Evolutionary conservation across 768 basidiomycete genomes (phyloP), one percentile per base, ranked within the genome.

Genomic region (Gelatoporia subvermispora): DNA sequence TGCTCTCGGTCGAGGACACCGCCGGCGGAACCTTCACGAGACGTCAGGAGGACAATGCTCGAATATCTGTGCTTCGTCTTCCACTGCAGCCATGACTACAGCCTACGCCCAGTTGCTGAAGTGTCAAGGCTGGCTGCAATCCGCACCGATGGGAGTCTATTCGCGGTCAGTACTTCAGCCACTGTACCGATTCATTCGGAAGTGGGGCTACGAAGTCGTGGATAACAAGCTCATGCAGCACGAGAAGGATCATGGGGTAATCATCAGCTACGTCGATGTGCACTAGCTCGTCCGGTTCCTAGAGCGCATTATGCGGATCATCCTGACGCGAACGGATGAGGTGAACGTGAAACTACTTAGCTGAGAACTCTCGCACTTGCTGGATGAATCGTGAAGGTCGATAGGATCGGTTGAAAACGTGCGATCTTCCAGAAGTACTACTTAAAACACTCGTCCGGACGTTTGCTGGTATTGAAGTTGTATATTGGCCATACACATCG

Each of bases 201-300:
- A 99, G 67, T 93, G 98, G 63, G 95, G 93, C 0, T 98, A 97
- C 65, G 95, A 99, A 67, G 88, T 96, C 35, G 77, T 90, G 20
- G 95, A 97, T 60, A 92, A 93, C 34, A 91, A 91, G 68, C 96
- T 95, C 66, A 87, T 98, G 37, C 78, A 91, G 62, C 77, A 88
- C 61, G 96, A 99, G 74, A 76, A 75, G 63, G 96, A 99, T 61
- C 96, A 98, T 62, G 84, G 90, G 41, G 77, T 83, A 52, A 93
- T 97, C 60, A 95, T 99, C 61, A 95, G 96, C 3, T 99, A 99
- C 61, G 96, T 98, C 66, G 96, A 99, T 68, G 87, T 98, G 54
- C 98, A 99, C 65, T 95, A 99, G 66, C 71, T 99, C 41, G 98
- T 99, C 69, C 98, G 95, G 96, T 99, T 98, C 66, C 96, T 95